phyloP scores from a whole-genome alignment of 116 monocot genomes.

The Phalaenopsis hybrid region DNA sequence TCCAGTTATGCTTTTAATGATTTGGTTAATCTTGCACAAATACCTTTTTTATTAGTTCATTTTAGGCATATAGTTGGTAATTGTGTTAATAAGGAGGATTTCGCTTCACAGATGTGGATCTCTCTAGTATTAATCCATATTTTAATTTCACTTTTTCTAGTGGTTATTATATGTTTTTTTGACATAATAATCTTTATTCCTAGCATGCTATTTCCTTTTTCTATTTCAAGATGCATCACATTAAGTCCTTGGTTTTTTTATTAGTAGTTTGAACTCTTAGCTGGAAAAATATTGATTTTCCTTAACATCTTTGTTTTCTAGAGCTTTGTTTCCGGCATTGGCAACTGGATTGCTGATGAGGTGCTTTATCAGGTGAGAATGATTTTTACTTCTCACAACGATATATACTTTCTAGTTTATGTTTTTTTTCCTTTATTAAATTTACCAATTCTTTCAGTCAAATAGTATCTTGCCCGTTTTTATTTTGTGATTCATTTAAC shows the following conservation, averaged over 20 bases:
- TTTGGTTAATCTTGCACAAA: neutral
- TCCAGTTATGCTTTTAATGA: neutral
- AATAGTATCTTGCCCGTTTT: neutral
- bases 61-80: neutral
- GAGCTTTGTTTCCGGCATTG: slow-evolving; percentile 94
- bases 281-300: slow-evolving; percentile 5
- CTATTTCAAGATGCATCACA: neutral
- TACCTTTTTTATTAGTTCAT: neutral
- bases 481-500: neutral
- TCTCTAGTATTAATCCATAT: neutral
- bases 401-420: neutral
- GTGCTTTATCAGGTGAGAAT: slow-evolving; percentile 87
- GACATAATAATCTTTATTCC: neutral
- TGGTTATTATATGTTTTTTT: neutral
- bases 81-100: neutral
- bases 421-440: neutral
- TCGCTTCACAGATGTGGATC: neutral
- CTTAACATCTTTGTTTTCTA: slow-evolving; percentile 19
- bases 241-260: neutral
- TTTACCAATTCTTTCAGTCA: neutral
- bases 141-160: neutral
- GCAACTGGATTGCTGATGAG: slow-evolving; percentile 99
- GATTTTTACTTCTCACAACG: no score
- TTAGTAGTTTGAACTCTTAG: neutral
- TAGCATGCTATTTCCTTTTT: neutral